These are phyloP conservation scores for Chalciporus sp. DNA, from an alignment of 1,284 basidiomycete species.

Conservation along the genomic window DNA sequence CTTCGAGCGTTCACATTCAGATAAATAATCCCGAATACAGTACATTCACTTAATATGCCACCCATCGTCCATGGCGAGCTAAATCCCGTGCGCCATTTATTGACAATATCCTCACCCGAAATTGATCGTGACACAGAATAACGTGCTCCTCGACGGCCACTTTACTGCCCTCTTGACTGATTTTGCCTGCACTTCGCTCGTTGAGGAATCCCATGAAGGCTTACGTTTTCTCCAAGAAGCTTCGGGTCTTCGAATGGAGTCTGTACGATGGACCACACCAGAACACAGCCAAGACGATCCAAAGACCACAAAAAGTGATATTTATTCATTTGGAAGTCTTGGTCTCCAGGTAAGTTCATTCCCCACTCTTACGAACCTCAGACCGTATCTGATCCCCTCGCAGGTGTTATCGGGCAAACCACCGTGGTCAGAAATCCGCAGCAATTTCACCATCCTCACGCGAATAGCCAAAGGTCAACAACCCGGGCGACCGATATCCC, in stretches of 20 bases:
- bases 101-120: neutral
- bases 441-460: neutral
- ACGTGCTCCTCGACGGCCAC: neutral
- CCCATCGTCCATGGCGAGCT: neutral
- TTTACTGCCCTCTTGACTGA: neutral
- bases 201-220: neutral
- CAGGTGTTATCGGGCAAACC: slow-evolving; percentile 6
- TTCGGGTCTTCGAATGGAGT: neutral
- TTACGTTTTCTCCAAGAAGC: neutral
- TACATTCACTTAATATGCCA: neutral
- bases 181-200: neutral
- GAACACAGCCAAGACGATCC: neutral
- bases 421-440: neutral
- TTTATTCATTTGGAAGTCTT: slow-evolving; percentile 8
- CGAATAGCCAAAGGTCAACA: neutral
- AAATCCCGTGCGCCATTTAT: neutral
- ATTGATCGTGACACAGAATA: neutral
- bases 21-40: neutral
- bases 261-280: slow-evolving; percentile 2
- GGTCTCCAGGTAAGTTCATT: neutral
- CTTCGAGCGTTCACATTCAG: neutral
- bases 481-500: slow-evolving; percentile 1
- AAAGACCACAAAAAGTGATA: slow-evolving; percentile 3
- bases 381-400: neutral
- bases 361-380: neutral